phyloP scores from a whole-genome alignment of 192 early-diverging fungal species.

The Coemansia nantahalensis region DNA sequence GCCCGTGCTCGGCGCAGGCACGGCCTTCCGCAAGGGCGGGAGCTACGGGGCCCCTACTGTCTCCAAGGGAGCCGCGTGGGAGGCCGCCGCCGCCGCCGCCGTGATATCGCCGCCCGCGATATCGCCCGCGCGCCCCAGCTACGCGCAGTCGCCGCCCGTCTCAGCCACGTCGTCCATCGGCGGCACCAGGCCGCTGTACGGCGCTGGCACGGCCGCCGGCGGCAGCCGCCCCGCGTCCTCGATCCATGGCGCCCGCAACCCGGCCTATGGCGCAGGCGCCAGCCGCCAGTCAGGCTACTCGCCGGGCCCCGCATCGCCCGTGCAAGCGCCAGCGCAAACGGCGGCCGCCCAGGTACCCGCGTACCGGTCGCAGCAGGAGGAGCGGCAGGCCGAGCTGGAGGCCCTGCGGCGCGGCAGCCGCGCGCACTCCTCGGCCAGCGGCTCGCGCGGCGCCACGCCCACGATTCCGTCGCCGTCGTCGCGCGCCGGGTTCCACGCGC shows the following conservation, averaged over 20 bases:
- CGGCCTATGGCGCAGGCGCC: not conserved
- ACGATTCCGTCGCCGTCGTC: conserved; percentile 15
- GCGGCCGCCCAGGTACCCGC: conserved; percentile 9
- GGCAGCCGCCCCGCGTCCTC: conserved; percentile 30
- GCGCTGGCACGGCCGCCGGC: conserved; percentile 1
- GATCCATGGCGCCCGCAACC: conserved; percentile 16
- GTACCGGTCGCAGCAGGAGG: conserved; percentile 39
- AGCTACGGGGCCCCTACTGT: conserved; percentile 36
- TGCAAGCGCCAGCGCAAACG: conserved; percentile 4
- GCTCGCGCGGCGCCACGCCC: conserved; percentile 15
- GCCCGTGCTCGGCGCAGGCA: conserved; percentile 39
- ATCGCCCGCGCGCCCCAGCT: not conserved
- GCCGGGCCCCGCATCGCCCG: conserved; percentile 10
- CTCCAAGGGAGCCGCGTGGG: conserved; percentile 27
- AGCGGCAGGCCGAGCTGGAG: conserved; percentile 51
- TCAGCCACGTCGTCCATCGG: conserved; percentile 1
- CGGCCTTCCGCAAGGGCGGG: conserved; percentile 32
- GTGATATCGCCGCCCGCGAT: conserved; percentile 3
- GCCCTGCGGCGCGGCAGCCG: conserved; percentile 47
- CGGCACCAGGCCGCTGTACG: conserved; percentile 14
- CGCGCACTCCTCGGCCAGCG: conserved; percentile 24
- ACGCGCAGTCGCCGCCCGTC: conserved; percentile 4
- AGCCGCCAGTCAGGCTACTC: conserved; percentile 1
- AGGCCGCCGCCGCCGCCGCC: conserved; percentile 8
- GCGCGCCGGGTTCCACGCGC: conserved; percentile 16